Base-by-base conservation (phyloP, 164 flowering plant genomes). In the Vitis cinerea region DNA sequence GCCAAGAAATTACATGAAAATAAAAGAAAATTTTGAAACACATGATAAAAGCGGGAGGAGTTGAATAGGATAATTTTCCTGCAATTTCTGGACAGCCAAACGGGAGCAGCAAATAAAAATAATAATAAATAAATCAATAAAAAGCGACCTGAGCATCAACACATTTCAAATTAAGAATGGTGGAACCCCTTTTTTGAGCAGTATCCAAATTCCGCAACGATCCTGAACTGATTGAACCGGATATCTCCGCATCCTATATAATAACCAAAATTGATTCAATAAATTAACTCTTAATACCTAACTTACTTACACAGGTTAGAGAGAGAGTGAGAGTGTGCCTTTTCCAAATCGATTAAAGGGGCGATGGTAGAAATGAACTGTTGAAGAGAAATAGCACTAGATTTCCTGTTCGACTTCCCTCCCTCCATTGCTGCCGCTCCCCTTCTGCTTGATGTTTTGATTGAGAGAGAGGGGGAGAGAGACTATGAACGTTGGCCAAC, bases 101-200 rank as follows among this genome's bases (percentile, higher is more conserved):
- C 4, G 11, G 31, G n/a, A 63, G 8, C 17, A 50, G 9, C 44
- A 23, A 55, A 61, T 10, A 16, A 16, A 2, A 9, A 58, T 19
- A 31, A 30, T 4, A 0, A 16, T 19, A 61, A 72, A 9, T 16
- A 23, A 31, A 15, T 17, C 51, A 29, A 17, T 17, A 70, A 31
- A 7, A 63, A 48, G 61, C 12, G 23, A 95, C 99, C 97, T 93
- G 94, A 75, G 81, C 95, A 80, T 93, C 98, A 1, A 88, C 85
- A 67, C 99, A 96, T 77, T 96, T 96, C 86, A 96, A 84, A 79
- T 96, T 96, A 59, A 93, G 91, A 61, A 96, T 84, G 0, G 85
- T 75, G 30, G 95, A 89, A 54, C 97, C 98, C 72, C 81, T 85
- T 83, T 83, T 90, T 69, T 88, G 92, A 74, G 97, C 93, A 66